Evolutionary conservation across 306 rosid species (phyloP).

Genomic region (Purshia tridentata): DNA sequence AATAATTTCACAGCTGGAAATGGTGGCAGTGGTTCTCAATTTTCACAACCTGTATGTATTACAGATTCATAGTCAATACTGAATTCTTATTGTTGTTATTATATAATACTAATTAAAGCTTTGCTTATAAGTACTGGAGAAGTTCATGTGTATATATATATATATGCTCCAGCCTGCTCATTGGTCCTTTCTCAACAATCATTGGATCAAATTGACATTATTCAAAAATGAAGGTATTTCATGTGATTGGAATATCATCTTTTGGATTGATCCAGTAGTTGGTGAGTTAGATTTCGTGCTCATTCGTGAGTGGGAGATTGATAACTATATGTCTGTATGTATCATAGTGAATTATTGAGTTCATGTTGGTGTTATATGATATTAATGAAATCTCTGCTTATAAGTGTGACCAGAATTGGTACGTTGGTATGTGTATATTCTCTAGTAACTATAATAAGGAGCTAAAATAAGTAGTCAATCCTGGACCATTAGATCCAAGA

Average conservation of each 20-base stretch:
- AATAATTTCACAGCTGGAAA: slow-evolving; percentile 57
- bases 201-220: no score
- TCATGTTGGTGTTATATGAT: not conserved
- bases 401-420: not conserved
- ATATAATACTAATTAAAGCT: not conserved
- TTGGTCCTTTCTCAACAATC: not conserved
- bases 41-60: slow-evolving; percentile 71
- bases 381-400: not conserved
- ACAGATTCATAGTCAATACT: slow-evolving; percentile 1
- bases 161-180: not conserved
- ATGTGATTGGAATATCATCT: not conserved
- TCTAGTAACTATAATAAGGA: not conserved
- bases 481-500: not conserved
- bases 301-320: not conserved
- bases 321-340: slow-evolving; percentile 40
- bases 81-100: slow-evolving; percentile 8
- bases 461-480: not conserved
- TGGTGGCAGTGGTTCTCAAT: slow-evolving; percentile 65
- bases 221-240: not conserved
- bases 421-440: not conserved
- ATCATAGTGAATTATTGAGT: not conserved
- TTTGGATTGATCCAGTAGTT: not conserved
- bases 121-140: not conserved
- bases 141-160: not conserved
- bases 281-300: not conserved